phyloP scores from a whole-genome alignment of 345 rosid species.

The Corymbia maculata region DNA sequence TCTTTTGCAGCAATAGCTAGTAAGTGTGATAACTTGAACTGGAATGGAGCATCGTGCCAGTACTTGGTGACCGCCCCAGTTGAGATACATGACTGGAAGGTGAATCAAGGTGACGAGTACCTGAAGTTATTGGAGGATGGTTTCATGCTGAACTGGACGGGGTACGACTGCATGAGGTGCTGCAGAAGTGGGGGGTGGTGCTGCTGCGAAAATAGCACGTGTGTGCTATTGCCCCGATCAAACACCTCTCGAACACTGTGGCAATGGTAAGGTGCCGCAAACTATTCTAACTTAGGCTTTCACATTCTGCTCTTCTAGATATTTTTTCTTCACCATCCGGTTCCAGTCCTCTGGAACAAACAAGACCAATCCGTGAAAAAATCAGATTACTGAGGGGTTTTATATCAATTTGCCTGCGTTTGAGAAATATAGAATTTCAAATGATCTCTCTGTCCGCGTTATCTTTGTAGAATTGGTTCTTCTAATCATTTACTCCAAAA shows the following conservation, averaged over 20 bases:
- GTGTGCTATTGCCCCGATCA: constrained; percentile 16
- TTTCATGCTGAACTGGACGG: constrained; percentile 15
- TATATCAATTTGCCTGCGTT: neutral
- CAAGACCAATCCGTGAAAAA: neutral
- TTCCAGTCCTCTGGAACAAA: neutral
- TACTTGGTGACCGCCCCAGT: neutral
- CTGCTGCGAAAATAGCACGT: constrained; percentile 1
- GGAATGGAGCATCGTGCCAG: neutral
- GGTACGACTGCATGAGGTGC: constrained; percentile 4
- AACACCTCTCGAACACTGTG: constrained; percentile 1
- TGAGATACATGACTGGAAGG: neutral
- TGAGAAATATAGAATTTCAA: neutral
- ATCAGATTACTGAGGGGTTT: neutral
- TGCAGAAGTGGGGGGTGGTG: constrained; percentile 11
- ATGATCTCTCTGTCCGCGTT: neutral
- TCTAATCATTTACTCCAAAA: neutral
- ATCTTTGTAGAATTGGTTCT: neutral
- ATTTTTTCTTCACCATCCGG: neutral
- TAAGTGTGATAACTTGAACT: neutral
- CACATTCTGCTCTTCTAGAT: neutral
- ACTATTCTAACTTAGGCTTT: neutral
- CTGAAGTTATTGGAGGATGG: constrained; percentile 2
- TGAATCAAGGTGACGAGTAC: constrained; percentile 1
- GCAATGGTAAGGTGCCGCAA: neutral
- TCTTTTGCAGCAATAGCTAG: constrained; percentile 8